Evolutionary conservation across 768 basidiomycete species (phyloP).

Genomic region (Tylopilus vinaceipallidus): DNA sequence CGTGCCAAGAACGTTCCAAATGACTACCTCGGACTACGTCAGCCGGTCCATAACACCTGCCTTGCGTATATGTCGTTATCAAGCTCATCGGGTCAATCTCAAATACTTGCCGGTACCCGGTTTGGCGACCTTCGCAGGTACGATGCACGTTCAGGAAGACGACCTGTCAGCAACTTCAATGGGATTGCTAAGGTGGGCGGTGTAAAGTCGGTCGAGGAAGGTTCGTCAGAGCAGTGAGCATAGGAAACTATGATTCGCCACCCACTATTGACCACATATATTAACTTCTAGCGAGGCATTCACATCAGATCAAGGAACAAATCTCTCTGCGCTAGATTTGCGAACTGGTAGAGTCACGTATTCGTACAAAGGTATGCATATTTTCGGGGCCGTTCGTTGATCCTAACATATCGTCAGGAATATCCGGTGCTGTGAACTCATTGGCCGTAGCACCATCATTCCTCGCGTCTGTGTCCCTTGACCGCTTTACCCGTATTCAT

Average conservation of each 20-base stretch:
- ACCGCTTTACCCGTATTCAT: constrained; percentile 72
- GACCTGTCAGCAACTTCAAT: constrained; percentile 69
- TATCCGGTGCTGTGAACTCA: constrained; percentile 69
- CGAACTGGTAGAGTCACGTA: constrained; percentile 65
- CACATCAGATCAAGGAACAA: constrained; percentile 61
- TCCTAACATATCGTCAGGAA: constrained; percentile 39
- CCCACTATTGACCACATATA: background rate
- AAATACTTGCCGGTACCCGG: constrained; percentile 70
- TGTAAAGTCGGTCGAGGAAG: constrained; percentile 55
- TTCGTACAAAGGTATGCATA: constrained; percentile 58
- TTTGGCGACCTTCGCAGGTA: constrained; percentile 74
- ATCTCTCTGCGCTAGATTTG: constrained; percentile 63
- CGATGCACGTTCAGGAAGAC: constrained; percentile 66
- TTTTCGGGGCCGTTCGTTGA: background rate
- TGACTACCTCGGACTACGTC: constrained; percentile 70
- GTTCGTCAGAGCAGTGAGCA: constrained; percentile 63
- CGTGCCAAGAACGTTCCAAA: constrained; percentile 84
- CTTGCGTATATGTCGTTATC: constrained; percentile 55
- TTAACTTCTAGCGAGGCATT: constrained; percentile 57
- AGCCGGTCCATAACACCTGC: constrained; percentile 73
- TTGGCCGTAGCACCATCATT: constrained; percentile 53
- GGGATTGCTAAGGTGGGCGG: constrained; percentile 59
- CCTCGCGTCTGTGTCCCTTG: constrained; percentile 62
- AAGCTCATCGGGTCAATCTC: constrained; percentile 35
- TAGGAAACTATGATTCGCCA: background rate